Percentiles rank a stretch among this genome's conserved stretches.
These are phyloP conservation scores for Cyberlindnera nakhonratchasimensis DNA, from an alignment of 805 yeast species.

Conservation along the genomic window DNA sequence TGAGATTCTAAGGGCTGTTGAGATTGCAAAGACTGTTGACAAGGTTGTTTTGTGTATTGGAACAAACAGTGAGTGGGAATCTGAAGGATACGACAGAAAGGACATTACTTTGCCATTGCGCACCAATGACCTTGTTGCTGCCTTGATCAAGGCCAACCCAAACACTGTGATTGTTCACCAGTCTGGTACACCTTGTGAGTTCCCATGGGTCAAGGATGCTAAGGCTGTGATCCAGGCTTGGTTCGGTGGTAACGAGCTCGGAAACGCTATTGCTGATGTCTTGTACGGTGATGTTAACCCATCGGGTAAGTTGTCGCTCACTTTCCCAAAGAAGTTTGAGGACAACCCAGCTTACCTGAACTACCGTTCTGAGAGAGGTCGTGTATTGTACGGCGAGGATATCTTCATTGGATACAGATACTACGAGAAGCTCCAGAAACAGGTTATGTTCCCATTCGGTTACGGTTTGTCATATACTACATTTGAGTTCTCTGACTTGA, in stretches of 20 bases:
- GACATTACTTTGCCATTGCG: conserved; percentile 49
- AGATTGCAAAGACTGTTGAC: conserved; percentile 46
- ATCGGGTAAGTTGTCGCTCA: conserved; percentile 52
- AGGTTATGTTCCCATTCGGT: conserved; percentile 59
- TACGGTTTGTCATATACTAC: conserved; percentile 60
- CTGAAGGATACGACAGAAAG: conserved; percentile 55
- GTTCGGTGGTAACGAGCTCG: conserved; percentile 58
- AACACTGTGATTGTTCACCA: conserved; percentile 54
- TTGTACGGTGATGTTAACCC: conserved; percentile 60
- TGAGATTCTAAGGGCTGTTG: conserved; percentile 41
- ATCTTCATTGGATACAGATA: conserved; percentile 60
- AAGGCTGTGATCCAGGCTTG: conserved; percentile 50
- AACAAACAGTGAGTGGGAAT: conserved; percentile 52
- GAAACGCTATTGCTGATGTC: conserved; percentile 59
- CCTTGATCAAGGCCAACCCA: conserved; percentile 46
- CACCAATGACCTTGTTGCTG: conserved; percentile 44
- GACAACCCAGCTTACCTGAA: conserved; percentile 59
- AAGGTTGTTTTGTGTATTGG: conserved; percentile 52
- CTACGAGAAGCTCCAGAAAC: conserved; percentile 49
- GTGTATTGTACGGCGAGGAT: conserved; percentile 60
- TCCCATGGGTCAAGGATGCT: conserved; percentile 50
- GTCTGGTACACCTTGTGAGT: conserved; percentile 58
- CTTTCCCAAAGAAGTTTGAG: conserved; percentile 48
- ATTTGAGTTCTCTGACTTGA: conserved; percentile 40
- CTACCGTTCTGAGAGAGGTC: conserved; percentile 48